Evolutionary conservation across 768 basidiomycete genomes (phyloP).

Genomic region (Leucosporidium scottii): DNA sequence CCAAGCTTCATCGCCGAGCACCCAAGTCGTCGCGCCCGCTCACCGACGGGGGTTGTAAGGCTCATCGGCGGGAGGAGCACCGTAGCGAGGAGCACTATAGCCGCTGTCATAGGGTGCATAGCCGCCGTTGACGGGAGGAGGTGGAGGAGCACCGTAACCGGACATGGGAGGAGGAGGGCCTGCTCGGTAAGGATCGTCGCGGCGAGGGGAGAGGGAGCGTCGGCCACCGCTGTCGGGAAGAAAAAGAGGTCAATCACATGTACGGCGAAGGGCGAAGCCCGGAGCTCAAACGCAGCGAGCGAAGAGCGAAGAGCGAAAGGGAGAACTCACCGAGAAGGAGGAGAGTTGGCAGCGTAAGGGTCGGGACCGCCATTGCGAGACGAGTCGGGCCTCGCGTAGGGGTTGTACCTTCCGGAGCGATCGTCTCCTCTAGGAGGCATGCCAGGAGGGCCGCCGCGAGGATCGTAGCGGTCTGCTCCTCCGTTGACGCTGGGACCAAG

Average conservation of each 20-base stretch:
- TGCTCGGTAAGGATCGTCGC: slow-evolving; percentile 11
- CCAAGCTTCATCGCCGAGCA: too few species aligned
- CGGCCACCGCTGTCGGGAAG: slow-evolving; percentile 1
- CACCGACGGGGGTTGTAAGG: not conserved
- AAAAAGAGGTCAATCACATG: not conserved
- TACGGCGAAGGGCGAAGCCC: too few species aligned
- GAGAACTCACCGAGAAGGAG: slow-evolving; percentile 13
- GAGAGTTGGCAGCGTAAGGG: slow-evolving; percentile 19
- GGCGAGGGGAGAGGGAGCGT: slow-evolving; percentile 29
- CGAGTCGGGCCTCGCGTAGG: slow-evolving; percentile 12
- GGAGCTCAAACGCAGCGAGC: too few species aligned
- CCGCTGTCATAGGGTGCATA: slow-evolving; percentile 20
- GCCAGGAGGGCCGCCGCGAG: not conserved
- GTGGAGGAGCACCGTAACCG: slow-evolving; percentile 11
- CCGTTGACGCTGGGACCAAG: not conserved
- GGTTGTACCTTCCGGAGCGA: slow-evolving; percentile 12
- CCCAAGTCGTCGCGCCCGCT: too few species aligned
- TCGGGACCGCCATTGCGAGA: not conserved
- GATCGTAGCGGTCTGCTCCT: not conserved
- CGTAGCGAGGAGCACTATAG: slow-evolving; percentile 2
- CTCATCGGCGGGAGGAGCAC: slow-evolving; percentile 6
- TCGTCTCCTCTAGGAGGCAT: not conserved
- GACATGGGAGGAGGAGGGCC: slow-evolving; percentile 7
- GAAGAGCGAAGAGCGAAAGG: not conserved
- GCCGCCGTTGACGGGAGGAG: slow-evolving; percentile 1